A percentile compares a stretch with the other conserved stretches of the same genome.
These are phyloP conservation scores for Eucalyptus sp. DNA, from an alignment of 345 rosid genomes.

Conservation along the genomic window DNA sequence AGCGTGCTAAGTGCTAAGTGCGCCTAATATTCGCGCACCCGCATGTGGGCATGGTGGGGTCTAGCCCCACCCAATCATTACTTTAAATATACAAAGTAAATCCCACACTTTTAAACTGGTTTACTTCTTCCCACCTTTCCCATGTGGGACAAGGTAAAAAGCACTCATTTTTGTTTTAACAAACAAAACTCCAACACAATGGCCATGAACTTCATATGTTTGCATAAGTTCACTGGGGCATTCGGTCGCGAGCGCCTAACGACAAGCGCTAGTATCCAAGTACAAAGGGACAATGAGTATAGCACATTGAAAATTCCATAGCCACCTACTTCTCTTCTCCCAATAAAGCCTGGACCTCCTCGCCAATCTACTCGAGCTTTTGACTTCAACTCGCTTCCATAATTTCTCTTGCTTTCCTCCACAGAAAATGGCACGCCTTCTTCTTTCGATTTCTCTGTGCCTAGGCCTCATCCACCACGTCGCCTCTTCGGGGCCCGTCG, in stretches of 20 bases:
- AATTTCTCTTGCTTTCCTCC: not conserved
- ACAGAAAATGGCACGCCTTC: not conserved
- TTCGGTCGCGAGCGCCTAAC: not conserved
- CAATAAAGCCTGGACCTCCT: not conserved
- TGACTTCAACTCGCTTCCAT: not conserved
- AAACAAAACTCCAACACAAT: too few species aligned
- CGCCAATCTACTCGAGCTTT: not conserved
- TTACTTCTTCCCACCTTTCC: too few species aligned
- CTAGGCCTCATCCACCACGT: not conserved
- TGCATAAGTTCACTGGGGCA: not conserved
- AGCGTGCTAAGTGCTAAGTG: too few species aligned
- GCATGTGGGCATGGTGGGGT: too few species aligned
- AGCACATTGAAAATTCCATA: not conserved
- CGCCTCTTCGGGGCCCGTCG: not conserved
- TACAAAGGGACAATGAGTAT: not conserved
- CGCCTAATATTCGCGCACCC: too few species aligned
- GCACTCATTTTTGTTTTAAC: too few species aligned
- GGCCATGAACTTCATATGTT: not conserved
- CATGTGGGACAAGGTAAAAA: too few species aligned
- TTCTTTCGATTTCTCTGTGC: not conserved
- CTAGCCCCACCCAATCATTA: too few species aligned
- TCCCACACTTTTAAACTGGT: too few species aligned
- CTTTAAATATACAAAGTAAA: too few species aligned
- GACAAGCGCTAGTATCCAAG: not conserved
- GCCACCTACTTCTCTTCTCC: not conserved